These are phyloP conservation scores for Recurvomyces mirabilis DNA, from an alignment of 495 filamentous ascomycete species.

Conservation along the genomic window DNA sequence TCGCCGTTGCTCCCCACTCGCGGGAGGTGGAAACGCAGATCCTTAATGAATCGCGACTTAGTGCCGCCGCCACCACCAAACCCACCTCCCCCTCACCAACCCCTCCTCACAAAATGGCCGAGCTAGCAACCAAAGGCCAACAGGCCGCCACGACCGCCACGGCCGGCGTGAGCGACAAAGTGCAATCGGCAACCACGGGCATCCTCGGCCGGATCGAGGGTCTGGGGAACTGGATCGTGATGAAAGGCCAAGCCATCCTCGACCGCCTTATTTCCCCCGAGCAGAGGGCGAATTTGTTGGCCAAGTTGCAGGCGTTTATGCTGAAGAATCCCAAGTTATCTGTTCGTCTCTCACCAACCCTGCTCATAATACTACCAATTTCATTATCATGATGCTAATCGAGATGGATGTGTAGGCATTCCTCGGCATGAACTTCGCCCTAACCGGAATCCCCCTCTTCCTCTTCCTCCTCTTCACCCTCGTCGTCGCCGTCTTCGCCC, in stretches of 20 bases:
- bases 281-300: slow-evolving; percentile 24
- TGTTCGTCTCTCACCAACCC: slow-evolving; percentile 17
- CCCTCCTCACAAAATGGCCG: slow-evolving; percentile 7
- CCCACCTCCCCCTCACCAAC: neutral
- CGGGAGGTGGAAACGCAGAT: no score
- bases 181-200: slow-evolving; percentile 6
- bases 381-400: neutral
- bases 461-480: slow-evolving; percentile 51
- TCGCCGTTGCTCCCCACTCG: no score
- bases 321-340: slow-evolving; percentile 31
- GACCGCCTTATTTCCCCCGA: slow-evolving; percentile 30
- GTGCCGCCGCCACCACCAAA: no score
- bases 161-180: slow-evolving; percentile 5
- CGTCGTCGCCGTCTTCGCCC: slow-evolving; percentile 42
- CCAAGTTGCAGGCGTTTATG: slow-evolving; percentile 27
- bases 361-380: neutral
- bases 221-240: slow-evolving; percentile 10
- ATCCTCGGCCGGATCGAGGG: slow-evolving; percentile 17
- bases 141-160: neutral
- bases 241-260: slow-evolving; percentile 19
- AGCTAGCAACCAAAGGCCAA: slow-evolving; percentile 1
- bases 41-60: no score
- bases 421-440: slow-evolving; percentile 42
- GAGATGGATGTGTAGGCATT: no score
- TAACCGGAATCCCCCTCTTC: slow-evolving; percentile 47